These are phyloP conservation scores for Mollisiaceae sp. DNA, from an alignment of 2,329 filamentous ascomycete genomes.

Conservation along the genomic window DNA sequence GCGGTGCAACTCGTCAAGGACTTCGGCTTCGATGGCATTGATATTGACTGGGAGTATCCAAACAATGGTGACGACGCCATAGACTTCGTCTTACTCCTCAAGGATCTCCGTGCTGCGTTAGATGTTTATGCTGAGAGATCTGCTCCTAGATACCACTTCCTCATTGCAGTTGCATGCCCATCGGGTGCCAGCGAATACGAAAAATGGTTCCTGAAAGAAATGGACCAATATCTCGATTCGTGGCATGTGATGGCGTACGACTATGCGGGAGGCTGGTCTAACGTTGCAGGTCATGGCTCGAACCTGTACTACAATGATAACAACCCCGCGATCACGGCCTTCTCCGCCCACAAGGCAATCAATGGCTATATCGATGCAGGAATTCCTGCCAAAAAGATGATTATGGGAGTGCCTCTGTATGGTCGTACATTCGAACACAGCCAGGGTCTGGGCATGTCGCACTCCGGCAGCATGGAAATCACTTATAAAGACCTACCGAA, in stretches of 20 bases:
- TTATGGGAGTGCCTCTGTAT: constrained; percentile 82
- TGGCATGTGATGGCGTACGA: constrained; percentile 75
- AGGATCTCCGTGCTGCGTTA: constrained; percentile 46
- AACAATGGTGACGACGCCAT: constrained; percentile 19
- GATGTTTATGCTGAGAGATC: constrained; percentile 53
- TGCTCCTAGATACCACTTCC: constrained; percentile 55
- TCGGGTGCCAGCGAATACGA: constrained; percentile 54
- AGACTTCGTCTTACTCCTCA: constrained; percentile 37
- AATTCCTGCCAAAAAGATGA: constrained; percentile 70
- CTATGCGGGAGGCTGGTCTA: constrained; percentile 70
- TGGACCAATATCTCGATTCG: constrained; percentile 56
- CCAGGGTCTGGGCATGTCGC: constrained; percentile 68
- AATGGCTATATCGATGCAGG: constrained; percentile 67
- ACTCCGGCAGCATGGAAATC: constrained; percentile 71
- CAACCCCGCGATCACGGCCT: constrained; percentile 67
- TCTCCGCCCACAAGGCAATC: constrained; percentile 70
- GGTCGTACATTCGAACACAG: constrained; percentile 73
- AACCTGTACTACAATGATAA: constrained; percentile 66
- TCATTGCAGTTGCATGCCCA: constrained; percentile 58
- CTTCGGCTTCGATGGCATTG: constrained; percentile 34
- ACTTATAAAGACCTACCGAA: constrained; percentile 79
- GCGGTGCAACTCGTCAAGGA: constrained; percentile 27
- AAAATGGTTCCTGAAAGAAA: constrained; percentile 51
- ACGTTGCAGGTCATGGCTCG: constrained; percentile 68
- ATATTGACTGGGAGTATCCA: constrained; percentile 37